These are phyloP conservation scores for Cicer yamashitae DNA, from an alignment of 306 rosid species.

Conservation along the genomic window DNA sequence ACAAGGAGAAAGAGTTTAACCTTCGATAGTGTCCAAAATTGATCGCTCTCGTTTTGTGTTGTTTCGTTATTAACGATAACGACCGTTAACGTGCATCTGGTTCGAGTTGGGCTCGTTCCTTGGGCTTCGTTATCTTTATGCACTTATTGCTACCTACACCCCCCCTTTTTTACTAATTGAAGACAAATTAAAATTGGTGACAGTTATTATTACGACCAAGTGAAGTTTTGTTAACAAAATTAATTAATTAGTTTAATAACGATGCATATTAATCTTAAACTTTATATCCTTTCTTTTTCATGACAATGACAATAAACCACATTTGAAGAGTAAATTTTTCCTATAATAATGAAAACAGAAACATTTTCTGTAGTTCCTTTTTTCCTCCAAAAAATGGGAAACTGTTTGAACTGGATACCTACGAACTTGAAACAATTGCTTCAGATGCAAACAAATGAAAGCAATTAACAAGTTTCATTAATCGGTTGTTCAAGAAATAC, in stretches of 20 bases:
- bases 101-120: neutral
- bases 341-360: neutral
- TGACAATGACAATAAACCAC: neutral
- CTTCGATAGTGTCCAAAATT: slow-evolving; percentile 42
- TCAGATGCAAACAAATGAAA: neutral
- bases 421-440: neutral
- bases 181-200: neutral
- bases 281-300: neutral
- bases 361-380: neutral
- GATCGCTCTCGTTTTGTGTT: neutral
- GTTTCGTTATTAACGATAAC: neutral
- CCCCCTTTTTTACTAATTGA: no score
- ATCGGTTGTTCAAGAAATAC: neutral
- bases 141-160: no score
- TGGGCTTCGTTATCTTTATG: neutral
- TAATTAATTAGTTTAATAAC: neutral
- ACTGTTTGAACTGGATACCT: neutral
- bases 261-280: neutral
- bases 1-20: neutral
- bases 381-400: neutral
- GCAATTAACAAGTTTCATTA: neutral
- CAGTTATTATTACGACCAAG: neutral
- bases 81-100: neutral
- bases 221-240: neutral
- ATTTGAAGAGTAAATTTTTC: neutral